phyloP scores from a whole-genome alignment of 768 basidiomycete species.

The Rhodotorula sphaerocarpa region DNA sequence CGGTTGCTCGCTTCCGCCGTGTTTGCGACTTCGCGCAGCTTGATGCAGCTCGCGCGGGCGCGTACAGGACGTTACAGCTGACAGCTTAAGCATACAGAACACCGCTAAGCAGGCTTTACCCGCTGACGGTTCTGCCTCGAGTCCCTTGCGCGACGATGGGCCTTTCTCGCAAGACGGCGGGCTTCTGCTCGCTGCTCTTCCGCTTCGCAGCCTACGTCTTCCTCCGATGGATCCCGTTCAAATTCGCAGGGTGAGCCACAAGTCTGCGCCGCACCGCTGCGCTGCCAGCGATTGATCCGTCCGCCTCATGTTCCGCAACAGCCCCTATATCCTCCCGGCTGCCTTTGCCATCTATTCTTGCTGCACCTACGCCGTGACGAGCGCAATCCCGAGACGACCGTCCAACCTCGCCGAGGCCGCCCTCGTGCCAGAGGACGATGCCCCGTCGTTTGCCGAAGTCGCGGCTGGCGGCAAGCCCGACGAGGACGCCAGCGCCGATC shows the following conservation, averaged over 20 bases:
- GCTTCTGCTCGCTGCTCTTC: not conserved
- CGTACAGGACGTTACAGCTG: too few species aligned
- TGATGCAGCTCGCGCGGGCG: too few species aligned
- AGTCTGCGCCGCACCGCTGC: too few species aligned
- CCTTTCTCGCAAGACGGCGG: not conserved
- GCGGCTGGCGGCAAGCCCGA: conserved; percentile 1
- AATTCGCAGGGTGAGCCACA: too few species aligned
- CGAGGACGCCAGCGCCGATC: conserved; percentile 1
- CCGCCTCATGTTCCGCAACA: not conserved
- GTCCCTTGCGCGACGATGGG: not conserved
- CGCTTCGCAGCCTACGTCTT: conserved; percentile 19
- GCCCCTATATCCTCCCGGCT: conserved; percentile 18
- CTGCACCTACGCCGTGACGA: conserved; percentile 1
- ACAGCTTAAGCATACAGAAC: too few species aligned
- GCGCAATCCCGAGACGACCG: conserved; percentile 7
- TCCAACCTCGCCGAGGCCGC: conserved; percentile 22
- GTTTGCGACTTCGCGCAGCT: too few species aligned
- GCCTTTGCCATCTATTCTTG: conserved; percentile 16
- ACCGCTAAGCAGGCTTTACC: too few species aligned
- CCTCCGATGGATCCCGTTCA: conserved; percentile 21
- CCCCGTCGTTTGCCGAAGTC: conserved; percentile 27
- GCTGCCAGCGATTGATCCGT: not conserved
- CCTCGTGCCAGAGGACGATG: conserved; percentile 12
- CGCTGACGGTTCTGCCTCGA: too few species aligned
- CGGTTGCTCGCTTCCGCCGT: too few species aligned